These are phyloP conservation scores for Talaromyces pinophilus DNA, from an alignment of 2,329 filamentous ascomycete species.

Conservation along the genomic window DNA sequence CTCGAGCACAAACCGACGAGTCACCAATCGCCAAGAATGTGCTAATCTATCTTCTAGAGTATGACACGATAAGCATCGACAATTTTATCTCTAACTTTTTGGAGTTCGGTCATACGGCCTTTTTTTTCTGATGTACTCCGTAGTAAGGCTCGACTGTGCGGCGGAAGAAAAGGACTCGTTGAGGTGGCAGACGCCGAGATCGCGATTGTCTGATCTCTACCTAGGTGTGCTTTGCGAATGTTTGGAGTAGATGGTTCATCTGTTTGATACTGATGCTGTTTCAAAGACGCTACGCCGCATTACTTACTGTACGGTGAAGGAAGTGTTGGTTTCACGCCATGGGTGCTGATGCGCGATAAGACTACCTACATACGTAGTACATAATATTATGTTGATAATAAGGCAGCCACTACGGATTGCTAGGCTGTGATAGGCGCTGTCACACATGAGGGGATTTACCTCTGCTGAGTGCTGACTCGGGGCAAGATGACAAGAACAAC, in stretches of 20 bases:
- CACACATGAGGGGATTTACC: not conserved
- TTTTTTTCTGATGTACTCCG: not conserved
- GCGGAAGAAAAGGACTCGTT: not conserved
- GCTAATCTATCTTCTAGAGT: not conserved
- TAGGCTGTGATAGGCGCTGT: not conserved
- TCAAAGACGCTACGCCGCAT: conserved; percentile 3
- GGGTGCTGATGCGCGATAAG: not conserved
- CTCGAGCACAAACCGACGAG: conserved; percentile 3
- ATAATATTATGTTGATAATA: too few relatives aligned
- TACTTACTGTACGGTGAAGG: not conserved
- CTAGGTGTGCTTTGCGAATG: not conserved
- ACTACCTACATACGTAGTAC: not conserved
- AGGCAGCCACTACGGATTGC: not conserved
- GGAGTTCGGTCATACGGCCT: not conserved
- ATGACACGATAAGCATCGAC: conserved; percentile 5
- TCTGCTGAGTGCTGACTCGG: not conserved
- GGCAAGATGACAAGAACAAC: not conserved
- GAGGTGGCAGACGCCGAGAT: not conserved
- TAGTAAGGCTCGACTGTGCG: not conserved
- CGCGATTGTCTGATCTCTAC: not conserved
- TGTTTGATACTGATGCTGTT: not conserved
- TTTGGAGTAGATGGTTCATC: not conserved
- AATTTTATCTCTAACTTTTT: not conserved
- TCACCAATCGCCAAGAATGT: conserved; percentile 3
- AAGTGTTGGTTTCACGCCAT: not conserved